Percentiles rank a stretch among this genome's conserved stretches.
phyloP scores from a whole-genome alignment of 108 stramenopile genomes.

The Pseudonitzschia delicatissima region DNA sequence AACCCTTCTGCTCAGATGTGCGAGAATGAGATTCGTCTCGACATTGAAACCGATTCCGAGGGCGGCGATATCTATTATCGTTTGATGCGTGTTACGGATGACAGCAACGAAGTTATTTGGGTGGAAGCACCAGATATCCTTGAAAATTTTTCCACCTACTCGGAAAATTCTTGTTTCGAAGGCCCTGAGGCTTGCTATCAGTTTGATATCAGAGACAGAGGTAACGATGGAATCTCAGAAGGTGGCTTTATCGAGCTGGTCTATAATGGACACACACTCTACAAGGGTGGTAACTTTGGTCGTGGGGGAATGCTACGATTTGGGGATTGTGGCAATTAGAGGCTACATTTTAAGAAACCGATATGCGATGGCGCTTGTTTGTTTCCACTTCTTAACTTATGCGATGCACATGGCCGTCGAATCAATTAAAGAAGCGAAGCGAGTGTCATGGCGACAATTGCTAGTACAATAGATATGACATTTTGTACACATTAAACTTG shows the following conservation, averaged over 20 bases:
- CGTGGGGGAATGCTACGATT: constrained; percentile 7
- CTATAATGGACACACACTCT: constrained; percentile 9
- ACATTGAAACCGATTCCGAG: constrained; percentile 13
- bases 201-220: constrained; percentile 20
- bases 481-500: too few species aligned
- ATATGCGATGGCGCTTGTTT: too few species aligned
- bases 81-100: constrained; percentile 17
- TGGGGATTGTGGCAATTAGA: not conserved
- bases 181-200: constrained; percentile 14
- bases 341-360: too few species aligned
- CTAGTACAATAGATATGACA: too few species aligned
- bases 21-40: constrained; percentile 6
- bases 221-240: constrained; percentile 31
- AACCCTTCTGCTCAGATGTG: not conserved
- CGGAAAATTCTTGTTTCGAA: constrained; percentile 17
- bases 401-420: too few species aligned
- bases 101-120: constrained; percentile 15
- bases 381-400: too few species aligned
- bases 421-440: too few species aligned
- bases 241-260: constrained; percentile 3
- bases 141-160: constrained; percentile 15
- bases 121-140: not conserved
- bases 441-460: too few species aligned
- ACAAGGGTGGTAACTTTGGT: constrained; percentile 4
- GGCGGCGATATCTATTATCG: constrained; percentile 21